A percentile compares a stretch with the other conserved stretches of the same genome.
Conservation (phyloP, 192 early-diverging fungal species). For the Coemansia sp. region DNA sequence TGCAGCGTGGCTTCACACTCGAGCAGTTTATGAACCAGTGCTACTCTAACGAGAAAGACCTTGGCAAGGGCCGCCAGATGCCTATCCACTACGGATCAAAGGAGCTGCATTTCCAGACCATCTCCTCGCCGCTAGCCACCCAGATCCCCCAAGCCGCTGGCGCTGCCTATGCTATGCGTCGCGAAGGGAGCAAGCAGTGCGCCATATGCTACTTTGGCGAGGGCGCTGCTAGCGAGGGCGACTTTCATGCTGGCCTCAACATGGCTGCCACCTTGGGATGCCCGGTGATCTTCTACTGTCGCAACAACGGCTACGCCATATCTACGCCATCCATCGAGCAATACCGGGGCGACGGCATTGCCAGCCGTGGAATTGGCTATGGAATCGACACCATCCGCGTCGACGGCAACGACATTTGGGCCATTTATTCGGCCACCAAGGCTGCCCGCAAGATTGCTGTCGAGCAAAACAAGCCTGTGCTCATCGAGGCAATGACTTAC, state of each 20-base stretch:
- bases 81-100: slow-evolving; percentile 94
- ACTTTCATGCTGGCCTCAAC: slow-evolving; percentile 97
- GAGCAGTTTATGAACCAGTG: slow-evolving; percentile 98
- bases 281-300: slow-evolving; percentile 95
- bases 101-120: slow-evolving; percentile 90
- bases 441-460: slow-evolving; percentile 84
- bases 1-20: slow-evolving; percentile 94
- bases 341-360: slow-evolving; percentile 98
- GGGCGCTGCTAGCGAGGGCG: slow-evolving; percentile 96
- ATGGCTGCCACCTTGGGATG: slow-evolving; percentile 92
- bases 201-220: slow-evolving; percentile 98
- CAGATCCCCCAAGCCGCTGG: slow-evolving; percentile 99
- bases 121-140: slow-evolving; percentile 94
- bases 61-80: slow-evolving; percentile 98
- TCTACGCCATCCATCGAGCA: slow-evolving; percentile 95
- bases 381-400: slow-evolving; percentile 97
- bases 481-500: slow-evolving; percentile 98
- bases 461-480: slow-evolving; percentile 80
- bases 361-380: slow-evolving; percentile 92
- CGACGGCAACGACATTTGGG: slow-evolving; percentile 98
- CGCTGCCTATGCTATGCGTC: slow-evolving; percentile 92
- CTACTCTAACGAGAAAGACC: slow-evolving; percentile 86
- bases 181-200: slow-evolving; percentile 75
- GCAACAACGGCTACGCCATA: slow-evolving; percentile 99
- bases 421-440: slow-evolving; percentile 91